Evolutionary conservation across 2,329 filamentous ascomycete genomes (phyloP), one percentile per base, ranked within the genome.

Genomic region (Penicillium brevicompactum): DNA sequence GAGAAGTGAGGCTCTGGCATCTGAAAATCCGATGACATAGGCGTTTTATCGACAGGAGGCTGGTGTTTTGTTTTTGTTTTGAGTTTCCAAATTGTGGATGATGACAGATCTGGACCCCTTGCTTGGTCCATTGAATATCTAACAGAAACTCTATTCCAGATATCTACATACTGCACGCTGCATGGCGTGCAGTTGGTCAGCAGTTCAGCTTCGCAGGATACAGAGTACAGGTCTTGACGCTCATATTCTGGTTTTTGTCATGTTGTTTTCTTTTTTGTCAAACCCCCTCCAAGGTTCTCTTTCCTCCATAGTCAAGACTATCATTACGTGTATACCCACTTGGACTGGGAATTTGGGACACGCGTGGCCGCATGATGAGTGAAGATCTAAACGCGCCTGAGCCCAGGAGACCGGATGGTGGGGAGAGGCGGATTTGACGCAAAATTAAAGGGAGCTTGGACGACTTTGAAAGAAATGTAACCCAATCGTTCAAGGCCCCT

Each of bases 111-210:
- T 18, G 31, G 18, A 13, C 52, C 52, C 58, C 58, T 60, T 60
- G 50, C 58, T 13, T 37, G 48, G 53, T 52, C 37, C 43, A 52
- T 52, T 47, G 49, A 11, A 51, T 46, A 46, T 54, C 32, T 32
- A 27, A 30, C 31, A 13, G 5, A 40, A 54, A 50, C 46, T 54
- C 32, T 45, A 50, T 54, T 46, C 18, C n/a, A 46, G 41, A 44
- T 51, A 53, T 43, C 43, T 21, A 47, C 51, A 56, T 46, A 47
- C 37, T 55, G 53, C 50, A 51, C 47, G 43, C 47, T 63, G 61
- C 61, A 61, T 62, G 55, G 55, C 49, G 53, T 58, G 53, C 55
- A 60, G 57, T 24, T n/a, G 38, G n/a, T 10, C 16, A 34, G 34
- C 24, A 51, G 24, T 41, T 13, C 16, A 2, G 42, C 34, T 11